Evolutionary conservation across 169 alveolate genomes (phyloP).

Genomic region (Plasmodium coatneyi): DNA sequence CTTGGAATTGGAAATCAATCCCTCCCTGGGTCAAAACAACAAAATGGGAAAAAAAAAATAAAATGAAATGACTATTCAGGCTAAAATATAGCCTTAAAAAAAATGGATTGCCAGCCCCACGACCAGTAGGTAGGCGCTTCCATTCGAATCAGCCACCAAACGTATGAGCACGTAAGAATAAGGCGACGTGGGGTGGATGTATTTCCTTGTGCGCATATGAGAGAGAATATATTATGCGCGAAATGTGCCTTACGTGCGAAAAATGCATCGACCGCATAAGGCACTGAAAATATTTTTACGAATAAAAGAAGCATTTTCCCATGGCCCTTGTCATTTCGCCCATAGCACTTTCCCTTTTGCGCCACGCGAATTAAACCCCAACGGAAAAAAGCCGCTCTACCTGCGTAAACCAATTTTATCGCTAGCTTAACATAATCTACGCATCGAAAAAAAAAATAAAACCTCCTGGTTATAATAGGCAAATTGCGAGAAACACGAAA

Average conservation of each 20-base stretch:
- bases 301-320: neutral
- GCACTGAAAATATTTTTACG: neutral
- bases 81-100: neutral
- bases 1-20: no score
- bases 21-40: neutral
- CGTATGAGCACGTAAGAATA: neutral
- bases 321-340: neutral
- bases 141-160: neutral
- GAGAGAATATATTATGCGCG: neutral
- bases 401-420: neutral
- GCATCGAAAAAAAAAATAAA: neutral
- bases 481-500: neutral
- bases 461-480: neutral
- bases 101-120: neutral
- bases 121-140: neutral
- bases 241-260: neutral
- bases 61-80: neutral
- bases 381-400: neutral
- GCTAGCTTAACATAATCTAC: neutral
- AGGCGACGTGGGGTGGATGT: neutral
- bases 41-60: neutral
- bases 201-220: neutral
- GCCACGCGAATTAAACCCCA: neutral
- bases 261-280: neutral
- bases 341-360: neutral